Conservation (phyloP, 208 protist genomes). For the Kentomonas sorsogonicus region DNA sequence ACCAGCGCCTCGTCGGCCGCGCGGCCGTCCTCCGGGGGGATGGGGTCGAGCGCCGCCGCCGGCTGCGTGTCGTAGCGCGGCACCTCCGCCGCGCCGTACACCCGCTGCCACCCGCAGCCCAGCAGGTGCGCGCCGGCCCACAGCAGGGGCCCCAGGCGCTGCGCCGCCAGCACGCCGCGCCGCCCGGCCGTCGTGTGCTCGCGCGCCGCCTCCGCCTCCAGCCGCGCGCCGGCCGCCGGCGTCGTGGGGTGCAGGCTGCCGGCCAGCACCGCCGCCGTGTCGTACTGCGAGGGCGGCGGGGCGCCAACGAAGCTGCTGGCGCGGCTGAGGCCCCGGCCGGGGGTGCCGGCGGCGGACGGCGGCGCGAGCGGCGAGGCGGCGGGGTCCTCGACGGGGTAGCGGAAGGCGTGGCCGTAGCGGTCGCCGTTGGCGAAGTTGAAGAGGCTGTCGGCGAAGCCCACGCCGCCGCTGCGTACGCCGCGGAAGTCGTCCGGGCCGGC, state of each 20-base stretch:
- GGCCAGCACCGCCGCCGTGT: neutral
- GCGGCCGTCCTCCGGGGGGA: neutral
- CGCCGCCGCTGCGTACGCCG: neutral
- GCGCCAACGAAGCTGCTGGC: no score
- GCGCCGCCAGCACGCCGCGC: conserved; percentile 19
- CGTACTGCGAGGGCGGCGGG: no score
- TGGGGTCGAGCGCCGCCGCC: neutral
- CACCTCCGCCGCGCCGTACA: conserved; percentile 19
- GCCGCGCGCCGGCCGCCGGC: conserved; percentile 10
- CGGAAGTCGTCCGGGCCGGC: neutral
- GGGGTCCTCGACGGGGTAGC: no score
- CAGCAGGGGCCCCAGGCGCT: conserved; percentile 55
- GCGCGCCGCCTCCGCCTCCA: conserved; percentile 1
- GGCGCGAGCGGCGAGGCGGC: no score
- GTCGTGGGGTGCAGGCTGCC: conserved; percentile 14
- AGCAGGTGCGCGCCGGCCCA: conserved; percentile 54
- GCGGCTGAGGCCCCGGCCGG: no score
- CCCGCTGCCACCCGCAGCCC: conserved; percentile 65
- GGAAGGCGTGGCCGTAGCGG: no score
- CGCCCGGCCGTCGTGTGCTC: conserved; percentile 17
- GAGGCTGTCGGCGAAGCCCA: no score
- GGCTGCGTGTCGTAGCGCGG: conserved; percentile 8
- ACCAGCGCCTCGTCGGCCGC: conserved; percentile 16
- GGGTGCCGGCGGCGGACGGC: no score
- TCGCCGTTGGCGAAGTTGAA: no score